These are phyloP conservation scores for Trichoderma aggressivum DNA, from an alignment of 2,329 filamentous ascomycete genomes.

Conservation along the genomic window DNA sequence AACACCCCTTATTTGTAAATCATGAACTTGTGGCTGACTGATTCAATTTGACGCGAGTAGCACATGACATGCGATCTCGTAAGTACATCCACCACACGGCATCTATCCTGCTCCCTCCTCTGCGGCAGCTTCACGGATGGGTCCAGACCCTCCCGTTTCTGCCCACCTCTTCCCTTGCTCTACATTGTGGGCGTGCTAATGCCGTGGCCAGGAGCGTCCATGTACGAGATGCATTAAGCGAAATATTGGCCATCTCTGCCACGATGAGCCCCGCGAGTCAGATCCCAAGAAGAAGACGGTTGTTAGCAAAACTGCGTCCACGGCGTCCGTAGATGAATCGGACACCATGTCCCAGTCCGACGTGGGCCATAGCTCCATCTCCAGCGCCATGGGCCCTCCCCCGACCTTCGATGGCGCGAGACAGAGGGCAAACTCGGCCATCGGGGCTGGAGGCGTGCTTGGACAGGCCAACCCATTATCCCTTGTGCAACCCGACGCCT, in stretches of 20 bases:
- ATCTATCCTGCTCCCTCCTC: neutral
- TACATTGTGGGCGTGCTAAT: slow-evolving; percentile 25
- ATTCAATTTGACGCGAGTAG: slow-evolving; percentile 41
- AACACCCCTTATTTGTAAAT: neutral
- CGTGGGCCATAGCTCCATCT: slow-evolving; percentile 52
- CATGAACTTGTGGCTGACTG: slow-evolving; percentile 27
- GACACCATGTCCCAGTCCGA: slow-evolving; percentile 49
- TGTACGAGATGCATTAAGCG: slow-evolving; percentile 98
- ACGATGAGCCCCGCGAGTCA: slow-evolving; percentile 90
- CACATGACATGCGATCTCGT: slow-evolving; percentile 93
- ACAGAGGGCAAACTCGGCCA: slow-evolving; percentile 39
- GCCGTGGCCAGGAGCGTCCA: slow-evolving; percentile 70
- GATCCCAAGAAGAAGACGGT: slow-evolving; percentile 76
- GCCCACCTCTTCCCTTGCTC: neutral
- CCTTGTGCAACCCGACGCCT: slow-evolving; percentile 68
- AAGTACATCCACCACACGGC: slow-evolving; percentile 42
- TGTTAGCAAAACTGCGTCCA: slow-evolving; percentile 40
- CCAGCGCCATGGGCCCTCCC: slow-evolving; percentile 55
- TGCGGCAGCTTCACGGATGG: neutral
- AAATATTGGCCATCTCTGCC: slow-evolving; percentile 96
- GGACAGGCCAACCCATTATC: slow-evolving; percentile 56
- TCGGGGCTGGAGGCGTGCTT: slow-evolving; percentile 42
- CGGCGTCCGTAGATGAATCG: slow-evolving; percentile 58
- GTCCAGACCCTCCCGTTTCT: neutral
- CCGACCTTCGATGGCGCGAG: slow-evolving; percentile 37